phyloP scores from a whole-genome alignment of 305 asterid species.

The Rubia balearica region DNA sequence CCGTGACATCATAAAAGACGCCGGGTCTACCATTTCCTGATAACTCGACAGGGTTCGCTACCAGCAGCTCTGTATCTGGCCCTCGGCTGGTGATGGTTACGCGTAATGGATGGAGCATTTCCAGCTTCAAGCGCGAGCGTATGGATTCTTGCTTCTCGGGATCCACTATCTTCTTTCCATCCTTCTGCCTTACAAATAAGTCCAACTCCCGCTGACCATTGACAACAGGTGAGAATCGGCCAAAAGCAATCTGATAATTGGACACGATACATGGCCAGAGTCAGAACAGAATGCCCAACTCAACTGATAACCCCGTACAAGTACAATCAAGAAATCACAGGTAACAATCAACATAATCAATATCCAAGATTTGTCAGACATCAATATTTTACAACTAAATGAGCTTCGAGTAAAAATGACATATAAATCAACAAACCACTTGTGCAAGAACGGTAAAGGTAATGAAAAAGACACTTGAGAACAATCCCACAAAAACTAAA shows the following conservation, averaged over 20 bases:
- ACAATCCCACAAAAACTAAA: background rate
- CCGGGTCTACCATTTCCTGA: slow-evolving; percentile 86
- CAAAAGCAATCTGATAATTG: slow-evolving; percentile 55
- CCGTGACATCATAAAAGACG: slow-evolving; percentile 74
- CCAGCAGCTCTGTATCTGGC: slow-evolving; percentile 79
- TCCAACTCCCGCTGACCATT: slow-evolving; percentile 66
- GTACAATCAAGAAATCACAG: background rate
- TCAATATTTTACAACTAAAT: background rate
- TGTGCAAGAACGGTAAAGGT: background rate
- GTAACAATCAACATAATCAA: background rate
- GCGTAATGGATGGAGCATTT: slow-evolving; percentile 80
- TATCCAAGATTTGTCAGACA: background rate
- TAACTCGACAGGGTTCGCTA: slow-evolving; percentile 86
- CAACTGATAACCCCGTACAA: background rate
- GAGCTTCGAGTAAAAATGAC: no score
- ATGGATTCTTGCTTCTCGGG: slow-evolving; percentile 63
- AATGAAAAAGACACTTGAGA: background rate
- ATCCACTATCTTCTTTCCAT: slow-evolving; percentile 73
- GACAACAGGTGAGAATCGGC: slow-evolving; percentile 51
- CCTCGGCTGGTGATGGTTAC: slow-evolving; percentile 68
- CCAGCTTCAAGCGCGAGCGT: slow-evolving; percentile 58
- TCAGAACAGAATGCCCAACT: slow-evolving; percentile 15
- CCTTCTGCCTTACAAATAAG: slow-evolving; percentile 54
- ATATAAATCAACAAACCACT: background rate
- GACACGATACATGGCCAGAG: slow-evolving; percentile 5